phyloP scores from a whole-genome alignment of 2,329 filamentous ascomycete genomes.

The Myriosclerotinia duriaeana region DNA sequence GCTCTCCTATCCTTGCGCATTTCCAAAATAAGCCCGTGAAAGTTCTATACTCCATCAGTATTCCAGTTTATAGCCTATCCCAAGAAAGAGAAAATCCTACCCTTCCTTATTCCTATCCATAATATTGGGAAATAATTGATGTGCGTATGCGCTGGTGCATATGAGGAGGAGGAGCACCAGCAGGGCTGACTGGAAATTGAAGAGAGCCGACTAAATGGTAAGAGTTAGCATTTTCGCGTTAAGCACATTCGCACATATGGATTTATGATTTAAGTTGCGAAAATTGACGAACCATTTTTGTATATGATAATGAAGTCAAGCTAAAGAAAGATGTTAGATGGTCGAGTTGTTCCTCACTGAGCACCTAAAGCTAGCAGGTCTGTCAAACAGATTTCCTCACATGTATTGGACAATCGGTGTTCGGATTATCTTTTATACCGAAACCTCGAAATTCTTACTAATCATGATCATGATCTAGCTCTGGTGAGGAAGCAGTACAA shows the following conservation, averaged over 20 bases:
- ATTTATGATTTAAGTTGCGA: background rate
- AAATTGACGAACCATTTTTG: conserved; percentile 10
- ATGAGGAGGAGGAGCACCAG: conserved; percentile 92
- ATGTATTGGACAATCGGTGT: conserved; percentile 6
- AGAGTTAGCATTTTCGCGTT: background rate
- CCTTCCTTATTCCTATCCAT: conserved; percentile 93
- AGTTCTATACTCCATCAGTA: conserved; percentile 32
- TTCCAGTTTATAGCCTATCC: background rate
- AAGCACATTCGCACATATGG: no score
- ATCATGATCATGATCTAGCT: background rate
- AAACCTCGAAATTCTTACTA: background rate
- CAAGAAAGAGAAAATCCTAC: conserved; percentile 50
- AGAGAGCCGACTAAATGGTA: conserved; percentile 77
- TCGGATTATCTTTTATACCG: background rate
- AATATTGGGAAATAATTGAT: conserved; percentile 83
- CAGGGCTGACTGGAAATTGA: conserved; percentile 97
- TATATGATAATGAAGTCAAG: background rate
- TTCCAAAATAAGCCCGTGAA: conserved; percentile 84
- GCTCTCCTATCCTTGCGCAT: conserved; percentile 85
- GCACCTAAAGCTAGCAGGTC: background rate
- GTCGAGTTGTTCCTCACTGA: background rate
- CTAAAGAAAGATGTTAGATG: background rate
- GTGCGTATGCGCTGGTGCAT: conserved; percentile 92
- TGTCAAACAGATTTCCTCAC: conserved; percentile 23
- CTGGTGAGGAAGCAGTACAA: background rate